These are phyloP conservation scores for Fusarium penzigii DNA, from an alignment of 2,329 filamentous ascomycete species.

Conservation along the genomic window DNA sequence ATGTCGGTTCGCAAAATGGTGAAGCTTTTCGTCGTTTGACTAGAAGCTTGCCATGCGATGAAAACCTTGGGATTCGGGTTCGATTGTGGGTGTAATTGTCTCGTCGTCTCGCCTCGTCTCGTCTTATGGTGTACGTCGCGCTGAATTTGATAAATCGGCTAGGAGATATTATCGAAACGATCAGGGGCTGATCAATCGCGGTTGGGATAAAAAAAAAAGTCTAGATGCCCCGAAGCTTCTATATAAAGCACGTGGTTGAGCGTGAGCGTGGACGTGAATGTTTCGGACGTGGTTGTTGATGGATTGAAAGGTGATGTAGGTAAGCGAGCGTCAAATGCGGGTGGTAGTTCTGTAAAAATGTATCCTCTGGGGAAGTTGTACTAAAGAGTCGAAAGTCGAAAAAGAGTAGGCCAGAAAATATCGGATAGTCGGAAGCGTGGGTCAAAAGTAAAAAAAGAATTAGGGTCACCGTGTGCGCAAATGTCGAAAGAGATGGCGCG, in stretches of 20 bases:
- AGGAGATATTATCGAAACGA: not conserved
- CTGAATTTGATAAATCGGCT: not conserved
- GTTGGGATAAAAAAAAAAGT: too few species aligned
- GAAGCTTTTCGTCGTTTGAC: slow-evolving; percentile 4
- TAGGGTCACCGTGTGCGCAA: not conserved
- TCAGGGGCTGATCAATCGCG: not conserved
- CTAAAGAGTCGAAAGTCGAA: too few species aligned
- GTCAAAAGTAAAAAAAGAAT: too few species aligned
- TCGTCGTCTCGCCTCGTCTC: slow-evolving; percentile 5
- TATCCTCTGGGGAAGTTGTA: not conserved
- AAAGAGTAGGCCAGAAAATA: too few species aligned
- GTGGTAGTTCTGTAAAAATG: not conserved
- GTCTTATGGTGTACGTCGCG: not conserved
- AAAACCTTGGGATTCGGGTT: not conserved
- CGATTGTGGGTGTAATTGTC: not conserved
- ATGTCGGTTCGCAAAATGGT: slow-evolving; percentile 23
- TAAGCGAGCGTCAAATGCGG: not conserved
- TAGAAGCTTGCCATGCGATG: slow-evolving; percentile 26
- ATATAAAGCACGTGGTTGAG: not conserved
- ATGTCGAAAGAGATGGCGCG: not conserved
- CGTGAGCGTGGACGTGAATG: not conserved
- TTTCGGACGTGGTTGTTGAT: not conserved
- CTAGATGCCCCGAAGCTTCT: too few species aligned
- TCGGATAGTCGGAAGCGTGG: too few species aligned
- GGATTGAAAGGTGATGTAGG: not conserved